Conservation (phyloP, 805 yeast species). For the Starmerella bombi region DNA sequence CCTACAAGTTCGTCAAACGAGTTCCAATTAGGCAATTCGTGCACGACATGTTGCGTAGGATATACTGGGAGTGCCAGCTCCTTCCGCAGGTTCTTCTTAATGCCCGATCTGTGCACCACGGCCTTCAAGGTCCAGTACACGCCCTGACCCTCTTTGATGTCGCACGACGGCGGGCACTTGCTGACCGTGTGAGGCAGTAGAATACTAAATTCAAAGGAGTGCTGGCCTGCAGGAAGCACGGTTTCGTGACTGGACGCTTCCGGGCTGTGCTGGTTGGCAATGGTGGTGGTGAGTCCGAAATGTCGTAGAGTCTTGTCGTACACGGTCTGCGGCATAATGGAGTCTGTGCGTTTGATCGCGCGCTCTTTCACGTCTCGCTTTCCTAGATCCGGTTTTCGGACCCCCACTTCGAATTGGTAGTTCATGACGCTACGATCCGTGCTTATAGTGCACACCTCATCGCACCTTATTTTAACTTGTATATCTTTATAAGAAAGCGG, state of each 20-base stretch:
- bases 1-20: neutral
- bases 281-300: neutral
- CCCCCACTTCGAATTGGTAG: neutral
- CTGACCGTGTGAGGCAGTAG: slow-evolving; percentile 4
- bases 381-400: neutral
- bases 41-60: neutral
- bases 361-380: neutral
- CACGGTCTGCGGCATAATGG: neutral
- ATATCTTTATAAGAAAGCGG: neutral
- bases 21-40: neutral
- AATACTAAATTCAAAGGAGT: slow-evolving; percentile 1
- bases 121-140: slow-evolving; percentile 7
- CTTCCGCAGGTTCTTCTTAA: slow-evolving; percentile 4
- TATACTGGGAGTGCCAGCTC: slow-evolving; percentile 1
- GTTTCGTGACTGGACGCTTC: neutral
- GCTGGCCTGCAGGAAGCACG: neutral
- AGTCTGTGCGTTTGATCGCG: neutral
- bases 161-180: slow-evolving; percentile 6
- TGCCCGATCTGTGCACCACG: slow-evolving; percentile 4
- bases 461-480: slow-evolving; percentile 9
- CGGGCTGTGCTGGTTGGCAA: neutral
- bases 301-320: neutral
- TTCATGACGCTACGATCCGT: neutral
- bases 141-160: slow-evolving; percentile 2
- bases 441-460: slow-evolving; percentile 3